These are phyloP conservation scores for Stagonosporopsis vannaccii DNA, from an alignment of 2,329 filamentous ascomycete genomes.

Conservation along the genomic window DNA sequence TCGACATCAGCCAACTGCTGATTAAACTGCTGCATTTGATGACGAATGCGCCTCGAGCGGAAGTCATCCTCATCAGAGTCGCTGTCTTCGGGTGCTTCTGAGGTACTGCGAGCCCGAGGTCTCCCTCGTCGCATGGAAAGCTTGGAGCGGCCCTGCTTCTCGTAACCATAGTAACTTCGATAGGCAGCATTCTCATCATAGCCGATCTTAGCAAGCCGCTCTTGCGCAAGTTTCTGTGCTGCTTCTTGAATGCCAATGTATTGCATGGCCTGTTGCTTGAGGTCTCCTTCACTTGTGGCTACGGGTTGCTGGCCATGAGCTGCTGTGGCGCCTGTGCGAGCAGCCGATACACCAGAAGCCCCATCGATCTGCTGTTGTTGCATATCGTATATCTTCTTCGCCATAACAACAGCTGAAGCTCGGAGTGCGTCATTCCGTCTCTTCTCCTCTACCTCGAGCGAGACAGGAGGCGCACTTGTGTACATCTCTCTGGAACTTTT, in stretches of 20 bases:
- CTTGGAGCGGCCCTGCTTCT: slow-evolving; percentile 56
- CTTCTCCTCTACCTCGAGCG: slow-evolving; percentile 75
- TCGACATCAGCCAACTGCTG: slow-evolving; percentile 73
- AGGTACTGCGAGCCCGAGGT: slow-evolving; percentile 71
- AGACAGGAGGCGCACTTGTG: slow-evolving; percentile 75
- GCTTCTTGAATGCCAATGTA: slow-evolving; percentile 79
- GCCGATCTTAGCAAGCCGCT: slow-evolving; percentile 81
- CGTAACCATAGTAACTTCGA: slow-evolving; percentile 77
- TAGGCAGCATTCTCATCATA: slow-evolving; percentile 72
- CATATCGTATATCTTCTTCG: slow-evolving; percentile 80
- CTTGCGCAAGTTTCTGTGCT: slow-evolving; percentile 84
- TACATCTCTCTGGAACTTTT: slow-evolving; percentile 78
- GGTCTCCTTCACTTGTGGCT: slow-evolving; percentile 50
- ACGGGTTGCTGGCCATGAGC: slow-evolving; percentile 37
- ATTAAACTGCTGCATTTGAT: slow-evolving; percentile 81
- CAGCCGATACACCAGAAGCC: slow-evolving; percentile 32
- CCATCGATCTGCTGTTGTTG: slow-evolving; percentile 69
- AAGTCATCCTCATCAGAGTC: slow-evolving; percentile 65
- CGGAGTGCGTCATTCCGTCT: slow-evolving; percentile 75
- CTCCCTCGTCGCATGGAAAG: slow-evolving; percentile 63
- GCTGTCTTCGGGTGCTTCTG: slow-evolving; percentile 44
- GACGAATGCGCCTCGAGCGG: slow-evolving; percentile 74
- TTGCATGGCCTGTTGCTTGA: slow-evolving; percentile 60
- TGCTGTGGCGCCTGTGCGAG: slow-evolving; percentile 46
- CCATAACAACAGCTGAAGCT: slow-evolving; percentile 88